Percentiles rank a stretch among this genome's conserved stretches.
These are phyloP conservation scores for Cephaloascus fragrans DNA, from an alignment of 805 yeast species.

Conservation along the genomic window DNA sequence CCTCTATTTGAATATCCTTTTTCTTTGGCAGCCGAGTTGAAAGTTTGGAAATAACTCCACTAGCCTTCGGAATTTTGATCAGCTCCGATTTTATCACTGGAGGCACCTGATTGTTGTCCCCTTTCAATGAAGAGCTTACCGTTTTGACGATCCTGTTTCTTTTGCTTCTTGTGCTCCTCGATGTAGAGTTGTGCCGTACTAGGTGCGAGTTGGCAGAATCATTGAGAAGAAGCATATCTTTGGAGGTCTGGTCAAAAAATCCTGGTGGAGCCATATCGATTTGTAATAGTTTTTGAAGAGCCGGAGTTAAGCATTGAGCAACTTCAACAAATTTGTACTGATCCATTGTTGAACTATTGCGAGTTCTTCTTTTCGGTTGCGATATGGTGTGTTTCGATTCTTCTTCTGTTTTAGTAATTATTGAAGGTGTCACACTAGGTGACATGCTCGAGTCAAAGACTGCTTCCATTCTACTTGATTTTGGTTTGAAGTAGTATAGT, in stretches of 20 bases:
- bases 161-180: neutral
- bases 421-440: neutral
- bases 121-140: too few species aligned
- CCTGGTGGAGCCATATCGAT: conserved; percentile 10
- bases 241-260: neutral
- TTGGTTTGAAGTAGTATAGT: neutral
- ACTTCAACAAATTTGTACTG: neutral
- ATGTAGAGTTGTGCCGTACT: neutral
- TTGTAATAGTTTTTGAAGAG: conserved; percentile 3
- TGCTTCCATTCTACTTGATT: neutral
- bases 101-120: too few species aligned
- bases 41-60: neutral
- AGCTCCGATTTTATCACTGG: neutral
- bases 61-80: neutral
- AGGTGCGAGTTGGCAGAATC: neutral
- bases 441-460: neutral
- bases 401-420: neutral
- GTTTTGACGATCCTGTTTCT: neutral
- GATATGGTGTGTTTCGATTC: neutral
- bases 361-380: neutral
- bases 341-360: neutral
- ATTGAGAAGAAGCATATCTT: neutral
- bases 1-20: neutral
- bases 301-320: conserved; percentile 2
- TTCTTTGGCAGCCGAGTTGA: too few species aligned